Base-by-base conservation (phyloP, 441 rosid species). In the Omphalea diandra region DNA sequence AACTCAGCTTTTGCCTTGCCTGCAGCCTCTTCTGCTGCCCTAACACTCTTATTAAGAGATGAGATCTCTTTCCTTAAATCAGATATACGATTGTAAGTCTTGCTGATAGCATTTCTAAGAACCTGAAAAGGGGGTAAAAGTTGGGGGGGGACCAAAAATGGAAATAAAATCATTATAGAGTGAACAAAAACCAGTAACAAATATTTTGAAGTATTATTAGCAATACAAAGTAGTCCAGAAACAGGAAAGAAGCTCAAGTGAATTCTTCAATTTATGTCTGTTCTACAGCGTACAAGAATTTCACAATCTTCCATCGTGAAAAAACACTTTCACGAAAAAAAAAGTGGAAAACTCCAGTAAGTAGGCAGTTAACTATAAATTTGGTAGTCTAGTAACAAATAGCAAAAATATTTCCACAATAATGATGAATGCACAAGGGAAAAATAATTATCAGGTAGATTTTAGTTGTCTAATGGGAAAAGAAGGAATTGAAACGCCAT, bases 21-120 rank as follows among this genome's bases (percentile, higher is more conserved):
- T 62, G 91, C 86, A 75, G 91, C 87, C 81, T 83, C 91, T 81
- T 96, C 95, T 71, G 89, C 96, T 56, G 84, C 77, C 70, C 71
- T 50, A 73, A 87, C 84, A 74, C 80, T 79, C 77, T 83, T 90
- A 56, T 85, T 87, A 43, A 94, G 84, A 81, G 92, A 88, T 54
- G 74, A 68, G 53, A 94, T 83, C 77, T 96, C 99, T 77, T 90
- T 94, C 89, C 95, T 87, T 72, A 96, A 85, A 81, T 96, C 98
- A 73, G 89, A 76, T 47, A 91, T 86, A 27, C 98, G 98, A 67
- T 90, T 90, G 75, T 87, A 87, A 40, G 97, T 91, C 88, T 96
- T 96, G 87, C 81, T 89, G 67, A 96, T 84, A 54, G 98, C 92
- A 84, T 94, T 96, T 75, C 98, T 85, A 74, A 94, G 96, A 75